A percentile compares a stretch with the other conserved stretches of the same genome.
Evolutionary conservation across 2,329 filamentous ascomycete species (phyloP).

Genomic region (Cladosporium sp.): DNA sequence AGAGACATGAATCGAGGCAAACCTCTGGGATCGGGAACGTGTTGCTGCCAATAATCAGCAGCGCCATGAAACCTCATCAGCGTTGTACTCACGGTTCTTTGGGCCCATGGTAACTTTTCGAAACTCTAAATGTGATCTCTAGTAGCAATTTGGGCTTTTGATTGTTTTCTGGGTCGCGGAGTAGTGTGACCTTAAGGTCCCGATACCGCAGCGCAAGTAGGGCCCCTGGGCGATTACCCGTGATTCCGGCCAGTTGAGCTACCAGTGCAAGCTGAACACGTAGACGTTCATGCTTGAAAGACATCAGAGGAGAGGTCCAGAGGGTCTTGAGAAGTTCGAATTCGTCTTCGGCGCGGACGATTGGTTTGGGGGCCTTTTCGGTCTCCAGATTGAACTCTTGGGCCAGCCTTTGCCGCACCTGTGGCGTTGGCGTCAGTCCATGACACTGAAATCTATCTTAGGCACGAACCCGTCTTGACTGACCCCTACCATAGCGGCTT

Average conservation of each 20-base stretch:
- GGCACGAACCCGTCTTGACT: background rate
- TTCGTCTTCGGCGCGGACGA: conserved; percentile 24
- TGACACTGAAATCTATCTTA: background rate
- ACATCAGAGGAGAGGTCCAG: conserved; percentile 21
- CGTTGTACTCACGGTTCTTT: conserved; percentile 23
- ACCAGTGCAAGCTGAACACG: no score
- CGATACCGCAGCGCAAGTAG: no score
- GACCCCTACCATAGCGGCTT: conserved; percentile 4
- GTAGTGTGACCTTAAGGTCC: conserved; percentile 3
- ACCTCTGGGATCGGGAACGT: conserved; percentile 22
- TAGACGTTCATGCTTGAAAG: conserved; percentile 22
- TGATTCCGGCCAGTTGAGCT: no score
- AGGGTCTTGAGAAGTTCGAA: conserved; percentile 25
- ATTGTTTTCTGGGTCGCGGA: conserved; percentile 20
- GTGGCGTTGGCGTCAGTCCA: background rate
- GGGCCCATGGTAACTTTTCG: conserved; percentile 24
- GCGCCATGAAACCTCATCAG: background rate
- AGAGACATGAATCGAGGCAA: conserved; percentile 21
- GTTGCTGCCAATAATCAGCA: conserved; percentile 17
- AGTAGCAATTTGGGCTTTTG: conserved; percentile 21
- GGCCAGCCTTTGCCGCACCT: background rate
- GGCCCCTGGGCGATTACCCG: no score
- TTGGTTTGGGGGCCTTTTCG: conserved; percentile 24
- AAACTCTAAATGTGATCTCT: conserved; percentile 23
- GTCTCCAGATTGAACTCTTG: conserved; percentile 22